These are phyloP conservation scores for Ceriops decandra DNA, from an alignment of 345 rosid genomes.

Conservation along the genomic window DNA sequence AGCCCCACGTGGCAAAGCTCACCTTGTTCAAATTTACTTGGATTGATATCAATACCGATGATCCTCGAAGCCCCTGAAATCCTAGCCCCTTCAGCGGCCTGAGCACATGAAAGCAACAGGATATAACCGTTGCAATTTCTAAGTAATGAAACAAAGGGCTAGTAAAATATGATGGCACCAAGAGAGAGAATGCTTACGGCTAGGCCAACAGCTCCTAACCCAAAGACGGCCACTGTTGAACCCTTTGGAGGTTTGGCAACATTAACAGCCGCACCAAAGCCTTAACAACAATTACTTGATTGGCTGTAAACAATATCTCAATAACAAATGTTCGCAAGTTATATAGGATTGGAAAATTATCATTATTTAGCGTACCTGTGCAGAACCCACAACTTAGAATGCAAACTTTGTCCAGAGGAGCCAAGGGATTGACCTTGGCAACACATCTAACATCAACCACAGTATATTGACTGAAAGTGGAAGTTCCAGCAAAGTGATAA, in stretches of 20 bases:
- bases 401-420: slow-evolving; percentile 48
- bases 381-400: slow-evolving; percentile 47
- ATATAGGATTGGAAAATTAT: background rate
- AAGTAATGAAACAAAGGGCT: background rate
- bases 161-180: background rate
- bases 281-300: slow-evolving; percentile 7
- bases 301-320: background rate
- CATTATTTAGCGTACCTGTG: slow-evolving; percentile 25
- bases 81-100: slow-evolving; percentile 47
- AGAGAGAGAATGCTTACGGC: slow-evolving; percentile 18
- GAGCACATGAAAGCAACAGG: background rate
- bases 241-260: slow-evolving; percentile 40
- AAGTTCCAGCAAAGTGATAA: slow-evolving; percentile 38
- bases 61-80: slow-evolving; percentile 35
- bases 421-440: slow-evolving; percentile 46
- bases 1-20: background rate
- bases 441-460: slow-evolving; percentile 38
- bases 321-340: background rate
- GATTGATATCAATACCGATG: slow-evolving; percentile 37
- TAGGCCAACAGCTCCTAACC: slow-evolving; percentile 41
- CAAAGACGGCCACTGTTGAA: slow-evolving; percentile 36
- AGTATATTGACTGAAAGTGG: slow-evolving; percentile 43
- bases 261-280: slow-evolving; percentile 42
- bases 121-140: no score
- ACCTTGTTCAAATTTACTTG: slow-evolving; percentile 32